Conservation (phyloP, 768 basidiomycete genomes). For the Kwoniella sp. region DNA sequence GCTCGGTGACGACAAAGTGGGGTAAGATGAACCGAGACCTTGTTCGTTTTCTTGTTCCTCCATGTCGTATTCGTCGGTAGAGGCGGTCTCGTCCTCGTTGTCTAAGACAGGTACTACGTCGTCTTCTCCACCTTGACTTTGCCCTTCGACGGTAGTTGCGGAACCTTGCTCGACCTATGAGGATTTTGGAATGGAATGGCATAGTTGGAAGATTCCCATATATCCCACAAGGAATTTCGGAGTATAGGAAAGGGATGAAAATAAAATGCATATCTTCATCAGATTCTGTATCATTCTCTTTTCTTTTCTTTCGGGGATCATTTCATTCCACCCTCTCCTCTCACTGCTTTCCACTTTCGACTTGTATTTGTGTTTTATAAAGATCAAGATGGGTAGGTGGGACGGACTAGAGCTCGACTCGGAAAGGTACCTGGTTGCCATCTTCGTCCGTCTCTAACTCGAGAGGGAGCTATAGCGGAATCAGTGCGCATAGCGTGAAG, state of each 20-base stretch:
- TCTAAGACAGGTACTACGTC: constrained; percentile 36
- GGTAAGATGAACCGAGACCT: constrained; percentile 16
- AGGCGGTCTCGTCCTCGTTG: constrained; percentile 51
- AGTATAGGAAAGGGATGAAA: neutral
- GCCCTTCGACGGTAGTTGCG: neutral
- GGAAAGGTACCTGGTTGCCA: constrained; percentile 88
- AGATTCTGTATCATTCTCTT: constrained; percentile 16
- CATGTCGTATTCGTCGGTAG: constrained; percentile 2
- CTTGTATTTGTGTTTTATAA: too few relatives aligned
- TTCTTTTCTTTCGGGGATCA: neutral
- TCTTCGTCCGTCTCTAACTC: constrained; percentile 61
- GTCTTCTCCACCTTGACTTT: constrained; percentile 8
- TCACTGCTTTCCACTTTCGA: neutral
- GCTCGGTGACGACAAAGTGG: constrained; percentile 37
- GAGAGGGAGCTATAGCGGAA: constrained; percentile 42
- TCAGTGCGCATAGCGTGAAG: constrained; percentile 12
- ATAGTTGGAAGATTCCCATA: too few relatives aligned
- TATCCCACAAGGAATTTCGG: too few relatives aligned
- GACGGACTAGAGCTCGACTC: constrained; percentile 79
- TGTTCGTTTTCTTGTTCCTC: constrained; percentile 17
- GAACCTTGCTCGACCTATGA: neutral
- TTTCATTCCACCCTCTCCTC: neutral
- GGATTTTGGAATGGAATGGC: neutral
- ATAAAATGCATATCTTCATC: constrained; percentile 29
- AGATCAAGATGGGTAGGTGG: neutral